Evolutionary conservation across 495 filamentous ascomycete species (phyloP).

Genomic region (Glonium stellatum): DNA sequence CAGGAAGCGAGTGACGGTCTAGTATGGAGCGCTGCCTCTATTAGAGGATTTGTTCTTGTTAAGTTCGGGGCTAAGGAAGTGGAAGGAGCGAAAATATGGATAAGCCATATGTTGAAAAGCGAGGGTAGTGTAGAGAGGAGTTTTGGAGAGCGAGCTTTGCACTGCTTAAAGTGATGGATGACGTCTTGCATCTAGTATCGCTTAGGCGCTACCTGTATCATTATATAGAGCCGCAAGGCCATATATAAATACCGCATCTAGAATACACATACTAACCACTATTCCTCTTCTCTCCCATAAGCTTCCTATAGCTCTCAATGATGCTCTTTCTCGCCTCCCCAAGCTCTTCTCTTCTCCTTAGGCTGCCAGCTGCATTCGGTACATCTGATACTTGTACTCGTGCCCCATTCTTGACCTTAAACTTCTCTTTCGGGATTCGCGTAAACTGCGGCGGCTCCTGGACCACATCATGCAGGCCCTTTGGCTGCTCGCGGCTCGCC

Average conservation of each 20-base stretch:
- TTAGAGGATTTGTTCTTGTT: conserved; percentile 78
- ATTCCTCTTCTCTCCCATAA: conserved; percentile 59
- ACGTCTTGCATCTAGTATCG: too few species aligned
- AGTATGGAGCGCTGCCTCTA: conserved; percentile 78
- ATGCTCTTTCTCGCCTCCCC: conserved; percentile 65
- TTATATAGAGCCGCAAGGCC: background rate
- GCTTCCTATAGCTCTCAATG: conserved; percentile 70
- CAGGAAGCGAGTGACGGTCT: conserved; percentile 54
- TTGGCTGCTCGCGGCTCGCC: conserved; percentile 42
- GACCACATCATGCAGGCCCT: conserved; percentile 69
- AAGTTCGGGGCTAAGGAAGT: conserved; percentile 69
- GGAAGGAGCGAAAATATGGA: conserved; percentile 56
- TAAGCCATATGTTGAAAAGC: conserved; percentile 48
- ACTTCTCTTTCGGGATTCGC: conserved; percentile 55
- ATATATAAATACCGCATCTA: background rate
- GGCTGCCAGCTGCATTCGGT: conserved; percentile 68
- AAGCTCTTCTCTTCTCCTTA: conserved; percentile 76
- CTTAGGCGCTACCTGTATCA: too few species aligned
- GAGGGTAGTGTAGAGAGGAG: conserved; percentile 52
- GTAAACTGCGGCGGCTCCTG: conserved; percentile 72
- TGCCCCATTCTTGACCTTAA: conserved; percentile 61
- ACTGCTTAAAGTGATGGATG: conserved; percentile 43
- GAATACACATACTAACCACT: conserved; percentile 34
- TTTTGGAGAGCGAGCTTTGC: conserved; percentile 58
- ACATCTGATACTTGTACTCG: conserved; percentile 66